phyloP scores from a whole-genome alignment of 1,139 yeast genomes.

The Yamadazyma atmosphaerica region DNA sequence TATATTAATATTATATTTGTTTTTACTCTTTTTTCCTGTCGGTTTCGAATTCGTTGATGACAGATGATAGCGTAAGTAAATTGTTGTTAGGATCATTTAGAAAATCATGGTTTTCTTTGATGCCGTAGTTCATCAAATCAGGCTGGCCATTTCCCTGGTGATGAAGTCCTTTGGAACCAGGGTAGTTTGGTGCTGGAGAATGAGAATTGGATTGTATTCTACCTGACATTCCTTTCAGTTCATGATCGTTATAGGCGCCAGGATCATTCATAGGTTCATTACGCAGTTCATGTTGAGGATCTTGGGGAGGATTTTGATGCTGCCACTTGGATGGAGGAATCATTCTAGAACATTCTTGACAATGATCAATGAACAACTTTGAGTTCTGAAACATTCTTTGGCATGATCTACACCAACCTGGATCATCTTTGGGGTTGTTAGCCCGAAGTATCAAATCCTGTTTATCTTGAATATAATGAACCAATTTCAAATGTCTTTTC shows the following conservation, averaged over 20 bases:
- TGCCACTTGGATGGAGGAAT: conserved; percentile 30
- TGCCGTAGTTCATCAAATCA: background rate
- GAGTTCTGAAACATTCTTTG: conserved; percentile 57
- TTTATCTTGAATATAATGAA: conserved; percentile 60
- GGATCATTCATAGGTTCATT: background rate
- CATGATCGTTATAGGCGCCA: background rate
- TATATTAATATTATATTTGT: background rate
- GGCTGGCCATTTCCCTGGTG: background rate
- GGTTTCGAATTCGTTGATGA: conserved; percentile 14
- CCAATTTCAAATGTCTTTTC: conserved; percentile 65
- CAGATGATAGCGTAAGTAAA: conserved; percentile 17
- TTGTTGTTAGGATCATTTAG: conserved; percentile 17
- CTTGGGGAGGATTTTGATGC: background rate
- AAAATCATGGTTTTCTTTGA: conserved; percentile 7
- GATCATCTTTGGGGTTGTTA: conserved; percentile 35
- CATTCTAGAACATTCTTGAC: conserved; percentile 57
- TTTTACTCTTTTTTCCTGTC: conserved; percentile 3
- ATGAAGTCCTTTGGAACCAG: background rate
- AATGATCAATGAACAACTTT: conserved; percentile 64
- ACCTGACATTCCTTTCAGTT: too few relatives aligned
- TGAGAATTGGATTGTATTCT: background rate
- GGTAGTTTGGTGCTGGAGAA: background rate
- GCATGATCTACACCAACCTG: conserved; percentile 68
- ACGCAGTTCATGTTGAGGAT: background rate
- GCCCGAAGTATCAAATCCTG: conserved; percentile 17